Conservation (phyloP, 257 asterid genomes). For the Solanum acaule region DNA sequence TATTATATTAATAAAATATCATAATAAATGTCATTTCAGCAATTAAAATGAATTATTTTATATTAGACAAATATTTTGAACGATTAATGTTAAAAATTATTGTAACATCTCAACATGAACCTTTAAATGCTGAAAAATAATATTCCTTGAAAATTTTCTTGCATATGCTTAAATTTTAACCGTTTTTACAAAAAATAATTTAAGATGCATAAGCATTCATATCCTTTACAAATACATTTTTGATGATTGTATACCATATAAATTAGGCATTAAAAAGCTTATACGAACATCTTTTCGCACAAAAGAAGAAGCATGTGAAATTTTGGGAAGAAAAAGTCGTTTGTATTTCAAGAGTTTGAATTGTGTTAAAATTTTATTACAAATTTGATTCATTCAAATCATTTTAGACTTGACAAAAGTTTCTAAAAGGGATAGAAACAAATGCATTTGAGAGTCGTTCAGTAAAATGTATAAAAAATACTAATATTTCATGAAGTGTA, state of each 20-base stretch:
- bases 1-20: neutral
- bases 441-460: neutral
- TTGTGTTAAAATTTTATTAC: accelerated
- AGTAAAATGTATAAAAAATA: neutral
- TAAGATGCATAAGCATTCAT: neutral
- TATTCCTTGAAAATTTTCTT: neutral
- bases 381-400: accelerated
- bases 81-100: neutral
- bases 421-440: neutral
- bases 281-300: neutral
- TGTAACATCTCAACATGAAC: neutral
- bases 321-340: neutral
- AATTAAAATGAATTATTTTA: neutral
- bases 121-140: neutral
- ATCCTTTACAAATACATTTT: neutral
- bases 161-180: neutral
- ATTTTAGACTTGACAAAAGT: accelerated
- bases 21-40: neutral
- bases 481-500: neutral
- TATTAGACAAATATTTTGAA: neutral
- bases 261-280: neutral
- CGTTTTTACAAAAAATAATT: neutral
- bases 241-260: neutral
- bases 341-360: neutral
- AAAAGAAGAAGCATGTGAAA: neutral